A percentile compares a stretch with the other conserved stretches of the same genome.
These are phyloP conservation scores for Periconia digitata DNA, from an alignment of 2,329 filamentous ascomycete genomes.

Conservation along the genomic window DNA sequence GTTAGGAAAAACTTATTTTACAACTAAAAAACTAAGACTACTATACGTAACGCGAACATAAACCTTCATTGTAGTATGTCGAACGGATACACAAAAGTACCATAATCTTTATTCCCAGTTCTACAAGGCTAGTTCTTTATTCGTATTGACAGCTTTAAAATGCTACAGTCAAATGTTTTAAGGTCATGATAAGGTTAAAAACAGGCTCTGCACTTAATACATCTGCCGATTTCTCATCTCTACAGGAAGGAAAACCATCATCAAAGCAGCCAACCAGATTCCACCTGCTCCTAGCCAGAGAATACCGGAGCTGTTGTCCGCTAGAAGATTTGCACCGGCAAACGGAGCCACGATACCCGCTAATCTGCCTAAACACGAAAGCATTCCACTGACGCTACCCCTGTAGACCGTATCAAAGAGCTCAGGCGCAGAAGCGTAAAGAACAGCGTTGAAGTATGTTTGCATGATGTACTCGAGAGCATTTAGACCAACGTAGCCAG, in stretches of 20 bases:
- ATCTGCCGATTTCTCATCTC: slow-evolving; percentile 35
- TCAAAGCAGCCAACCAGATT: slow-evolving; percentile 30
- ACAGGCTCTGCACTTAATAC: too few species aligned
- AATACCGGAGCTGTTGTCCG: slow-evolving; percentile 24
- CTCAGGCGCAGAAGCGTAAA: slow-evolving; percentile 33
- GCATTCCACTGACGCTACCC: slow-evolving; percentile 33
- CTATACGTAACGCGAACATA: too few species aligned
- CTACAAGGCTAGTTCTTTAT: too few species aligned
- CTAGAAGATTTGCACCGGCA: slow-evolving; percentile 27
- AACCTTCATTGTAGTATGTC: too few species aligned
- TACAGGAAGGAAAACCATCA: slow-evolving; percentile 32
- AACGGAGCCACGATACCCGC: slow-evolving; percentile 33
- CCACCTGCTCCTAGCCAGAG: slow-evolving; percentile 33
- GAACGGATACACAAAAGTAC: too few species aligned
- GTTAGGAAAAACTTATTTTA: too few species aligned
- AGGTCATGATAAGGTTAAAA: too few species aligned
- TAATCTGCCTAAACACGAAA: slow-evolving; percentile 29
- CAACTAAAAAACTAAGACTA: too few species aligned
- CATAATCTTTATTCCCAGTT: too few species aligned
- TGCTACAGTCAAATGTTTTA: too few species aligned
- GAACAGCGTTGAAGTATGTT: slow-evolving; percentile 35
- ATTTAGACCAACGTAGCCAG: slow-evolving; percentile 30
- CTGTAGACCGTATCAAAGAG: slow-evolving; percentile 32
- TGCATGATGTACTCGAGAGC: slow-evolving; percentile 38
- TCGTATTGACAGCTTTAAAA: too few species aligned